phyloP scores from a whole-genome alignment of 2,329 filamentous ascomycete genomes.

The Phyllosticta ampelicida region DNA sequence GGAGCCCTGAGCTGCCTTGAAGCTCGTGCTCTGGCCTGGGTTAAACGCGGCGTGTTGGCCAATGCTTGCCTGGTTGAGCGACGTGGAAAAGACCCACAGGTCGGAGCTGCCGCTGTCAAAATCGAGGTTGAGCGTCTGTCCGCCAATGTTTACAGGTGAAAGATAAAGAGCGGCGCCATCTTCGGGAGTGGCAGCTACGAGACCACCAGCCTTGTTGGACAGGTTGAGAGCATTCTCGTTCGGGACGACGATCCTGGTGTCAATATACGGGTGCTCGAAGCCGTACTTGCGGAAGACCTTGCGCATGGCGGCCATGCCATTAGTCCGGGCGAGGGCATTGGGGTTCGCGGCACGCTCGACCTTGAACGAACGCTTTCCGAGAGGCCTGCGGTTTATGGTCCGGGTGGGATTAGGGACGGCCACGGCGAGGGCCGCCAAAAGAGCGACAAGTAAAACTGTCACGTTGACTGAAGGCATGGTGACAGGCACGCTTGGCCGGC shows the following conservation, averaged over 20 bases:
- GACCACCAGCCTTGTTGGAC: conserved; percentile 27
- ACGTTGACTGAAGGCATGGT: conserved; percentile 26
- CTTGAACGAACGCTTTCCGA: conserved; percentile 50
- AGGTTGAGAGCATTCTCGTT: conserved; percentile 30
- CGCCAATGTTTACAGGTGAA: conserved; percentile 57
- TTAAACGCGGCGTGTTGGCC: conserved; percentile 47
- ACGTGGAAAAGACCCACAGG: conserved; percentile 56
- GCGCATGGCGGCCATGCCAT: conserved; percentile 52
- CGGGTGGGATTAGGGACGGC: conserved; percentile 33
- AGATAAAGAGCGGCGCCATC: conserved; percentile 60
- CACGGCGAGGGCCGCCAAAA: conserved; percentile 38
- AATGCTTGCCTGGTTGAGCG: conserved; percentile 37
- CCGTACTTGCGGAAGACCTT: conserved; percentile 61
- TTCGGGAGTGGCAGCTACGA: conserved; percentile 54
- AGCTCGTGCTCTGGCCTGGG: conserved; percentile 41
- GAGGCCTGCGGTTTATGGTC: conserved; percentile 13
- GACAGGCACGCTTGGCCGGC: conserved; percentile 11
- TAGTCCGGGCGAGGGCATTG: conserved; percentile 39
- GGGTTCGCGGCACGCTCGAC: conserved; percentile 47
- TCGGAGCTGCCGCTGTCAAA: conserved; percentile 30
- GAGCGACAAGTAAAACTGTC: conserved; percentile 35
- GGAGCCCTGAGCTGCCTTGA: conserved; percentile 37
- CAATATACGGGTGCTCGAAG: conserved; percentile 23
- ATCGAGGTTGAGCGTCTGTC: conserved; percentile 56
- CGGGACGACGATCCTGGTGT: conserved; percentile 27